Base-by-base conservation (phyloP, 257 asterid genomes). In the Solanum neorickii region DNA sequence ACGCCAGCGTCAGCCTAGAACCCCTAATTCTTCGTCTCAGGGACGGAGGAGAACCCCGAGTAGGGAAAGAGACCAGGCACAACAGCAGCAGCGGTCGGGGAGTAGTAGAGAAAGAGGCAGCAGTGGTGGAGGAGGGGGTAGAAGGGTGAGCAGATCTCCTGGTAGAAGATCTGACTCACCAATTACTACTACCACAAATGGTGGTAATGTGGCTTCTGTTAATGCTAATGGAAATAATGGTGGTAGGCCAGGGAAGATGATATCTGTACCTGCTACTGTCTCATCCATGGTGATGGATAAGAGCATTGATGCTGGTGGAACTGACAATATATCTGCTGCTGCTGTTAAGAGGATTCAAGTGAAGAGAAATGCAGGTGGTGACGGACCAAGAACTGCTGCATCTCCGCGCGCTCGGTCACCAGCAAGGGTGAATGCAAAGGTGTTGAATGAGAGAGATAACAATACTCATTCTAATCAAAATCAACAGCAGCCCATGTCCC, bases 141-240 rank as follows among this genome's bases (percentile, higher is more conserved):
- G 99, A 91, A 92, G 99, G 90, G 97, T 97, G 87, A 97, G 99
- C 88, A 91, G 98, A 89, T 97, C 99, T 69, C 99, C 99, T 2
- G 95, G 94, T 15, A 89, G 98, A 87, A 94, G 99, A 95, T 96
- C 99, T 83, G 99, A 95, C 68, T 97, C 99, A 37, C 99, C 99
- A 3, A 92, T 90, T 33, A 86, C 94, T 31, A 62, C 66, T 9
- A 84, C 75, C 41, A 59, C 85, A 7, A 39, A 70, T 60, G 93
- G 91, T 5, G 39, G 89, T 29, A 89, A 87, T 86, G 86, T 89
- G 6, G 59, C 91, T 89, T 47, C 87, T 2, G 87, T 89, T 3
- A 84, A 66, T 78, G 93, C 87, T 11, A 89, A 82, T 86, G 87
- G 77, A 21, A 90, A 88, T 85, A 84, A 75, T 27, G 74, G 66